phyloP scores from a whole-genome alignment of 2,329 filamentous ascomycete species.

The Ophiosphaerella narmari region DNA sequence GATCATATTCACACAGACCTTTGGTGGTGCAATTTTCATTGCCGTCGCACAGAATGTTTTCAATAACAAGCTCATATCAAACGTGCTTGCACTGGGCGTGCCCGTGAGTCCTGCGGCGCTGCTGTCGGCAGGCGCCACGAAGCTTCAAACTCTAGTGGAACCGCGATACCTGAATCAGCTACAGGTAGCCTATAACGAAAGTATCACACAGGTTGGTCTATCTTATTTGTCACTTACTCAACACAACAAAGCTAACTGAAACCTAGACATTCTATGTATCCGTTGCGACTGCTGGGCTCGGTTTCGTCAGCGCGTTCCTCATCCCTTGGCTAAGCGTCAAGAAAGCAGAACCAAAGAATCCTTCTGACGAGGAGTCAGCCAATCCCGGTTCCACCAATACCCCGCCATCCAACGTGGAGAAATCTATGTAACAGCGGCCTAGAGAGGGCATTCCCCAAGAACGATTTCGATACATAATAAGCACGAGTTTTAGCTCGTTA shows the following conservation, averaged over 20 bases:
- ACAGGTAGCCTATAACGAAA: not conserved
- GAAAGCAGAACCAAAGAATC: not conserved
- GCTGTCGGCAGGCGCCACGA: not conserved
- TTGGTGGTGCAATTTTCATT: constrained; percentile 49
- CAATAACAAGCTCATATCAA: constrained; percentile 44
- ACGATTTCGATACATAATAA: no score
- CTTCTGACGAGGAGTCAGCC: not conserved
- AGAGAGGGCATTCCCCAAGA: no score
- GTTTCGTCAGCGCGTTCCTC: not conserved
- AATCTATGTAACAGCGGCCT: no score
- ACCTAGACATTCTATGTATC: constrained; percentile 1
- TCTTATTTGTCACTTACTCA: not conserved
- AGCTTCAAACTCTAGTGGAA: not conserved
- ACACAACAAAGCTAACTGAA: not conserved
- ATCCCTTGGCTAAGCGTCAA: constrained; percentile 2
- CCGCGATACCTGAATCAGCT: not conserved
- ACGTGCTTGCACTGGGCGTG: not conserved
- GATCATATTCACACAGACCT: constrained; percentile 46
- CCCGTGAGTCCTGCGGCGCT: not conserved
- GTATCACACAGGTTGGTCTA: not conserved
- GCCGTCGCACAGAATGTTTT: constrained; percentile 50
- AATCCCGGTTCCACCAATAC: not conserved
- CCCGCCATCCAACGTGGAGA: no score
- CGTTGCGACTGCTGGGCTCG: not conserved
- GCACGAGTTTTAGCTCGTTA: no score